Base-by-base conservation (phyloP, 2,329 filamentous ascomycete genomes). In the Aspergillus neotritici region DNA sequence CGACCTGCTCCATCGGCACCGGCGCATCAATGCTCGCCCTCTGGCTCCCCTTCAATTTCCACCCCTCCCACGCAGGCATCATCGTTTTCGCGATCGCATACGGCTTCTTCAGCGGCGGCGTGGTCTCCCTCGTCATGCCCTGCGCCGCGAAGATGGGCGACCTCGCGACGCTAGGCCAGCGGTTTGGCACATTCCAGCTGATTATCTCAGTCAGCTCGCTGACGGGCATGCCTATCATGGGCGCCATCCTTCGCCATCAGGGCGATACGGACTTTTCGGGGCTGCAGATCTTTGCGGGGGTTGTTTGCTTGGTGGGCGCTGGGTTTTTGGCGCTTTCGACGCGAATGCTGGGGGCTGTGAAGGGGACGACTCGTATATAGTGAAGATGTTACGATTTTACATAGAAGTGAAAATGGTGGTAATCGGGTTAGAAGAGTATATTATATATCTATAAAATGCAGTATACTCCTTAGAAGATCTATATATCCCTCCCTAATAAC, bases 401-500 rank as follows among this genome's bases (percentile, higher is more conserved):
- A 25, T 9, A 25, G 7, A 25, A 25, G 21, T 3, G 21, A 25
- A 25, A 25, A 25, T 25, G 21, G n/a, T n/a, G 21, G 21, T 25
- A 25, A n/a, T n/a, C n/a, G n/a, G n/a, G n/a, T n/a, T n/a, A n/a
- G n/a, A n/a, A n/a, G n/a, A n/a, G n/a, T n/a, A n/a, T n/a, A n/a
- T n/a, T n/a, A n/a, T n/a, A n/a, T n/a, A n/a, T n/a, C n/a, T n/a
- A n/a, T n/a, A n/a, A n/a, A n/a, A n/a, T n/a, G n/a, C n/a, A n/a
- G n/a, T n/a, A n/a, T n/a, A n/a, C n/a, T 8, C 6, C 21, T 25
- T 25, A 25, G 2, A 5, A 35, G 12, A n/a, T n/a, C 29, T 32
- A 30, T n/a, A 17, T 5, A 16, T 29, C 8, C 6, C 12, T 30
- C 53, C 15, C 51, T 62, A 72, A 44, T 72, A 72, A 40, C 67